These are phyloP conservation scores for Phyllosticta citribraziliensis DNA, from an alignment of 2,329 filamentous ascomycete species.

Conservation along the genomic window DNA sequence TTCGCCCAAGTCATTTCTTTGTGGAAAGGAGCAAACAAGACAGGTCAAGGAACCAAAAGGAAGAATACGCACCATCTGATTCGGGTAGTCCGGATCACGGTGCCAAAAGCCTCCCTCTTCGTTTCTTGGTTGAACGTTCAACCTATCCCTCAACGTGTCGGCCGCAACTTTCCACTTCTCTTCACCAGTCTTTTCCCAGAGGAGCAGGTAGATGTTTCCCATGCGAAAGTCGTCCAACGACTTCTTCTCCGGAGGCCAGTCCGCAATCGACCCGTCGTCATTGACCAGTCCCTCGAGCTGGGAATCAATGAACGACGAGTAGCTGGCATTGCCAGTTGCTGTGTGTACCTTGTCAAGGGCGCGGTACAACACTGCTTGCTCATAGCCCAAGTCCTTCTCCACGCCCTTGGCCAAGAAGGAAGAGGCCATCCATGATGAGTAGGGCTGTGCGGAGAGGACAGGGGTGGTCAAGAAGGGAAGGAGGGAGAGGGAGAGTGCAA, in stretches of 20 bases:
- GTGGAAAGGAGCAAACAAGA: not conserved
- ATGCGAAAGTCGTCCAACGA: constrained; percentile 42
- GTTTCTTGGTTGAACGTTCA: constrained; percentile 42
- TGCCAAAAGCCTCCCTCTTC: constrained; percentile 47
- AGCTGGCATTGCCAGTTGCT: constrained; percentile 33
- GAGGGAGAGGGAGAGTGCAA: not conserved
- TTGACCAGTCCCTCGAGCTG: constrained; percentile 41
- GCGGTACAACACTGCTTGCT: constrained; percentile 37
- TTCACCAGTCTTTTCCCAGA: constrained; percentile 36
- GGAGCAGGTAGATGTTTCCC: constrained; percentile 43
- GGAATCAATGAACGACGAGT: constrained; percentile 35
- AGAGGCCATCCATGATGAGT: constrained; percentile 36
- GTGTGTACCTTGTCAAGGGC: constrained; percentile 39
- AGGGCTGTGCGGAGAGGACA: constrained; percentile 13
- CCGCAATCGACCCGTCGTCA: constrained; percentile 32
- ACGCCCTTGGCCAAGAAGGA: constrained; percentile 37
- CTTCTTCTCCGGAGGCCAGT: constrained; percentile 17
- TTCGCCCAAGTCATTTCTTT: not conserved
- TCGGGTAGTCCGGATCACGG: constrained; percentile 8
- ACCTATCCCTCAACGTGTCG: constrained; percentile 35
- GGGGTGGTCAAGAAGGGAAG: not conserved
- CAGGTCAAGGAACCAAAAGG: not conserved
- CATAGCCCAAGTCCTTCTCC: constrained; percentile 33
- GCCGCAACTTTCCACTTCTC: constrained; percentile 42
- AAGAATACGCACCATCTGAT: constrained; percentile 1